Base-by-base conservation (phyloP, 2,329 filamentous ascomycete genomes). In the Sporothrix humicola region DNA sequence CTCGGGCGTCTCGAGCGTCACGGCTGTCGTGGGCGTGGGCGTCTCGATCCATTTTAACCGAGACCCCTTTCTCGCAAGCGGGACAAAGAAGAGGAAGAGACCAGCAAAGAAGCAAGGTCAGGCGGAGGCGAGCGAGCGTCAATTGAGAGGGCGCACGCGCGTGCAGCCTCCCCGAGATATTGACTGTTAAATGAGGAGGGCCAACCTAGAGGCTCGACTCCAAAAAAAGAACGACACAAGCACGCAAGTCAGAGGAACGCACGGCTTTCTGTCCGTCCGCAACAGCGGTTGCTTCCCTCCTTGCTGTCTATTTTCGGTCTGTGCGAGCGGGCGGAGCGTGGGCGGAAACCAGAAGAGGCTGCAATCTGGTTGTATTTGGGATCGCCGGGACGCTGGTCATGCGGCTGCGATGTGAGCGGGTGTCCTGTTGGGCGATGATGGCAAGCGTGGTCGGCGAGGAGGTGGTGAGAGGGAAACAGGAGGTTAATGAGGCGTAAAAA, bases 1-100 rank as follows among this genome's bases (percentile, higher is more conserved):
- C 76, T 26, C 76, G 74, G 31, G 71, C 66, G 31, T 69, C 58
- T 44, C 63, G 69, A 58, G 50, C 48, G 74, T 69, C 61, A 54
- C 68, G 65, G 50, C 15, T 44, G 72, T 71, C 71, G 56, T 52
- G 63, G 42, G 54, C 71, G 63, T 74, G 63, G 23, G 68, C 68
- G 58, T 74, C 75, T 54, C 72, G 74, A 63, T 77, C 74, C 77
- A 78, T 78, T 71, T 75, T 77, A 72, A 69, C 73, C 70, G 73
- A 71, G 69, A 76, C 42, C 65, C 58, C 8, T n/a, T 31, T 59
- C 52, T 46, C 65, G 23, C 50, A 15, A 44, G 12, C n/a, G 59
- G 50, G 13, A 63, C 46, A 70, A 4, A 26, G n/a, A 54, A 50
- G 59, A 61, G 31, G 73, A 12, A 69, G 26, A 59, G 13, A 37